Percentiles rank a stretch among this genome's conserved stretches.
Conservation (phyloP, 2,329 filamentous ascomycete species). For the Xenoacremonium recifei region DNA sequence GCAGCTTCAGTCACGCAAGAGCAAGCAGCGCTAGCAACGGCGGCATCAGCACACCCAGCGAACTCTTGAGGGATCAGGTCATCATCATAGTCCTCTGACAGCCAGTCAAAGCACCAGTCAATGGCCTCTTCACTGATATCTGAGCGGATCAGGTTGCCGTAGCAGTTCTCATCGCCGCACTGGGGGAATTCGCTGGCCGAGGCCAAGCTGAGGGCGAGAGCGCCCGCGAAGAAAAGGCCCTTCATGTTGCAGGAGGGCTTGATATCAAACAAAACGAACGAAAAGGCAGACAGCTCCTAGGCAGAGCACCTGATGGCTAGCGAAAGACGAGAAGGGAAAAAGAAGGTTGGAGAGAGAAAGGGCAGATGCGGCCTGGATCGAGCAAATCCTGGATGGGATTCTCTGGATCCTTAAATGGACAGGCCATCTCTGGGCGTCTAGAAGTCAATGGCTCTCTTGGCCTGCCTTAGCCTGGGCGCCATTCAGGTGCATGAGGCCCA, state of each 20-base stretch:
- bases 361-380: no score
- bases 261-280: constrained; percentile 31
- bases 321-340: constrained; percentile 1
- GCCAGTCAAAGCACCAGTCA: constrained; percentile 32
- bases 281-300: constrained; percentile 19
- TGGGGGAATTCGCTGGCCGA: constrained; percentile 27
- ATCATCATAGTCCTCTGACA: constrained; percentile 27
- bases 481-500: no score
- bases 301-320: not conserved
- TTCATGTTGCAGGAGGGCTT: constrained; percentile 31
- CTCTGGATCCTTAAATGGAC: not conserved
- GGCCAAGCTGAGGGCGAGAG: constrained; percentile 29
- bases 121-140: constrained; percentile 1
- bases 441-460: not conserved
- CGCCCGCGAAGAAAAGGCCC: constrained; percentile 28
- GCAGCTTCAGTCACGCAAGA: constrained; percentile 30
- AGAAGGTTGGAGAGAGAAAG: constrained; percentile 16
- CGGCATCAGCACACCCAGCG: constrained; percentile 25
- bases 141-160: constrained; percentile 23
- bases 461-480: no score
- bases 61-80: constrained; percentile 30
- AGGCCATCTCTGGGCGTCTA: not conserved
- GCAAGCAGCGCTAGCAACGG: constrained; percentile 32
- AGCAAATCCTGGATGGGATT: no score
- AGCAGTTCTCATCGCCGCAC: constrained; percentile 34